These are phyloP conservation scores for Alternaria sp. DNA, from an alignment of 2,329 filamentous ascomycete species.

Conservation along the genomic window DNA sequence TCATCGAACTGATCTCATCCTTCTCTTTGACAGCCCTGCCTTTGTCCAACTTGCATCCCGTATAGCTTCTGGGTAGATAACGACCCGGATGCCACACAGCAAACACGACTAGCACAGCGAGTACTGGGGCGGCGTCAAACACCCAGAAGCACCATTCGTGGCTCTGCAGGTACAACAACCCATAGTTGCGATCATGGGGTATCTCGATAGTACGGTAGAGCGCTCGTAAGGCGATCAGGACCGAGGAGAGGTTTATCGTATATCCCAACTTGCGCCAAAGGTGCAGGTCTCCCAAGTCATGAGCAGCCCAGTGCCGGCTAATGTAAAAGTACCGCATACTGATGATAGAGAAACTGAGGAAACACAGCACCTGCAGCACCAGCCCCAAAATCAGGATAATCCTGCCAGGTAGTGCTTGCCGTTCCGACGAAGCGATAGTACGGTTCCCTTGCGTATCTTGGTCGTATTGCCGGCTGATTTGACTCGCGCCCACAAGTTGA, in stretches of 20 bases:
- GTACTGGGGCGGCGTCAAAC: conserved; percentile 61
- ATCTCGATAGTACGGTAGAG: conserved; percentile 65
- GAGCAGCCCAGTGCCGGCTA: conserved; percentile 37
- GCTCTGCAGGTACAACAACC: conserved; percentile 60
- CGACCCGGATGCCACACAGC: conserved; percentile 59
- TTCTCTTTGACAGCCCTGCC: conserved; percentile 43
- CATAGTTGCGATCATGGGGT: conserved; percentile 55
- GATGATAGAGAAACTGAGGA: conserved; percentile 59
- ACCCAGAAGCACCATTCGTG: conserved; percentile 65
- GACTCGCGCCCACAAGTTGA: conserved; percentile 56
- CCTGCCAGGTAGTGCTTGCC: conserved; percentile 40
- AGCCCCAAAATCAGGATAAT: conserved; percentile 58
- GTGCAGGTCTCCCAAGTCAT: conserved; percentile 48
- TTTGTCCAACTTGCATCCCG: conserved; percentile 41
- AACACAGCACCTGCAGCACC: conserved; percentile 61
- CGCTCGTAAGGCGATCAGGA: conserved; percentile 57
- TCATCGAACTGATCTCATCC: conserved; percentile 39
- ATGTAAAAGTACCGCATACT: conserved; percentile 48
- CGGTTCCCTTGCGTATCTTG: conserved; percentile 49
- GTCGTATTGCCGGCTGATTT: conserved; percentile 50
- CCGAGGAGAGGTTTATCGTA: conserved; percentile 46
- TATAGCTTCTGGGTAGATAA: conserved; percentile 46
- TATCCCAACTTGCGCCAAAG: conserved; percentile 47
- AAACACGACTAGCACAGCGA: conserved; percentile 59
- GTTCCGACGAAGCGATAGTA: conserved; percentile 50